These are phyloP conservation scores for Galerina sulciceps DNA, from an alignment of 768 basidiomycete species.

Conservation along the genomic window DNA sequence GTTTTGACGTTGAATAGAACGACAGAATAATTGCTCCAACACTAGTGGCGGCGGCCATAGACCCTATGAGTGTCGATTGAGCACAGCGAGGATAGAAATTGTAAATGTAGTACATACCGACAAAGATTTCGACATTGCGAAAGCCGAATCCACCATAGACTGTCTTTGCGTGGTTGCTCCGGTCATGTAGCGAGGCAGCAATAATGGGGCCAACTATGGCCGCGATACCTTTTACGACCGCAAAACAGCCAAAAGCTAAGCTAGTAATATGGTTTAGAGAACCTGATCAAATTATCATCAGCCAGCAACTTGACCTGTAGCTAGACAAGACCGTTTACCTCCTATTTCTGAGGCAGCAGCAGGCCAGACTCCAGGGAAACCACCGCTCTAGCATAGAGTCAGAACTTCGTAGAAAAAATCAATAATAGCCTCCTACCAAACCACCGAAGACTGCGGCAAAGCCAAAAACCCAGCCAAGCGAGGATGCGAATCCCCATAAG, in stretches of 20 bases:
- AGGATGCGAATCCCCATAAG: constrained; percentile 11
- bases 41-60: constrained; percentile 1
- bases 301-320: no score
- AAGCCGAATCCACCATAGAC: constrained; percentile 13
- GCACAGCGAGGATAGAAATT: background rate
- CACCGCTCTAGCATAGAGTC: background rate
- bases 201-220: constrained; percentile 13
- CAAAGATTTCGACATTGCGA: constrained; percentile 13
- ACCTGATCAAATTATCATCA: background rate
- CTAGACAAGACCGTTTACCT: background rate
- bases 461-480: constrained; percentile 11
- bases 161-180: background rate
- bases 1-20: constrained; percentile 8
- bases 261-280: constrained; percentile 14
- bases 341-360: constrained; percentile 13
- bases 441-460: constrained; percentile 12
- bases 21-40: constrained; percentile 3
- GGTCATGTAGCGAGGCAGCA: constrained; percentile 8
- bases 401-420: background rate
- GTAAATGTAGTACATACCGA: background rate
- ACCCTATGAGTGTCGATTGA: background rate
- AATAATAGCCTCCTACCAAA: constrained; percentile 1
- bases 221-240: constrained; percentile 8
- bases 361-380: constrained; percentile 11
- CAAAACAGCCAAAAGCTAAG: constrained; percentile 12